A percentile compares a stretch with the other conserved stretches of the same genome.
Conservation (phyloP, 164 flowering plant genomes). For the Tetrastigma voinierianum region DNA sequence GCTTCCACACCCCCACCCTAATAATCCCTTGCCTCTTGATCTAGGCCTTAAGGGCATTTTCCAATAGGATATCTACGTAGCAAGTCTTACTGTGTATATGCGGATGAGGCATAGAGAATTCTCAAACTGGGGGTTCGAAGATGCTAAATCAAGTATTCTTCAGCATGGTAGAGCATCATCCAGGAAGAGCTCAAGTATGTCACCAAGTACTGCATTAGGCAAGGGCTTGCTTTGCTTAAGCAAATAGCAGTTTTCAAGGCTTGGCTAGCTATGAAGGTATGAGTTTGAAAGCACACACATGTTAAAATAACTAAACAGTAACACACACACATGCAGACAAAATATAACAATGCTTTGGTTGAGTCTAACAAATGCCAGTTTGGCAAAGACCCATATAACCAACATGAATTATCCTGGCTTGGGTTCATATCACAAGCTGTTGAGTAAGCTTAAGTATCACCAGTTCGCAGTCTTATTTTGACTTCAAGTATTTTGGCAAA, state of each 20-base stretch:
- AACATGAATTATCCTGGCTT: no score
- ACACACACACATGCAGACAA: background rate
- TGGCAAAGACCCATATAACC: background rate
- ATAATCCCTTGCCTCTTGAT: no score
- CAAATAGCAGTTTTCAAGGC: background rate
- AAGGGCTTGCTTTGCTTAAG: background rate
- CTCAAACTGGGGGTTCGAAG: background rate
- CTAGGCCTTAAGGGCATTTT: no score
- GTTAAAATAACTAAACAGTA: background rate
- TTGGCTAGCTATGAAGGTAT: background rate
- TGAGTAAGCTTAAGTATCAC: background rate
- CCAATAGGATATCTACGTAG: background rate
- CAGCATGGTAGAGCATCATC: no score
- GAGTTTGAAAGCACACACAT: background rate
- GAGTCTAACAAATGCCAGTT: background rate
- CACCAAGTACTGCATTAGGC: no score
- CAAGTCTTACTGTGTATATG: background rate
- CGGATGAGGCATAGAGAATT: background rate
- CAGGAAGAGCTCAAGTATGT: no score
- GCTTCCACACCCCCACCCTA: no score
- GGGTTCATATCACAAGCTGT: background rate
- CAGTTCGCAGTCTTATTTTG: background rate
- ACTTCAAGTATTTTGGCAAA: background rate
- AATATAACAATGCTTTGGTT: background rate
- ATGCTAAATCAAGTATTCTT: no score